These are phyloP conservation scores for Parasitella parasitica DNA, from an alignment of 371 early-diverging fungal species.

Conservation along the genomic window DNA sequence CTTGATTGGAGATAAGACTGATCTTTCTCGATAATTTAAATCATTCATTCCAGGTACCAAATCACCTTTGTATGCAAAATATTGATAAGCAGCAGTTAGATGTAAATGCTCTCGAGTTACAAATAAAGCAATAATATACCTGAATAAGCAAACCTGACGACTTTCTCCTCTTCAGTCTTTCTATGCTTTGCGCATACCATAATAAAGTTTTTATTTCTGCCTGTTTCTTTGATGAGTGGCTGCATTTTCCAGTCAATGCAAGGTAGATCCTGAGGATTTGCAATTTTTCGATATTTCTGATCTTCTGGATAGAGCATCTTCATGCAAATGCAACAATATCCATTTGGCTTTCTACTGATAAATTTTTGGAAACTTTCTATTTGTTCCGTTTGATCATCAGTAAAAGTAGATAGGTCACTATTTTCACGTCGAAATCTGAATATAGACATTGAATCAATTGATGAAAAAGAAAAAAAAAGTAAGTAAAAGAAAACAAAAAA, in stretches of 20 bases:
- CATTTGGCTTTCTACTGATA: conserved; percentile 1
- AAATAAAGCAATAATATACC: too few relatives aligned
- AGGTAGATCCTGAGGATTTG: not conserved
- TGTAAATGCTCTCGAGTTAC: too few relatives aligned
- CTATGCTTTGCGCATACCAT: not conserved
- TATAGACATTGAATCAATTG: too few relatives aligned
- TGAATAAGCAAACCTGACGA: not conserved
- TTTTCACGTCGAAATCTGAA: not conserved
- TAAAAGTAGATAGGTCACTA: not conserved
- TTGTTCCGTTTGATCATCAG: not conserved
- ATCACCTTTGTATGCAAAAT: too few relatives aligned
- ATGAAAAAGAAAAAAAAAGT: too few relatives aligned
- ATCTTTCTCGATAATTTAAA: too few relatives aligned
- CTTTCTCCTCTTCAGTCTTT: not conserved
- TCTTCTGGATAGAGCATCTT: not conserved
- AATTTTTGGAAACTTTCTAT: not conserved
- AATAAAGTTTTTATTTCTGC: too few relatives aligned
- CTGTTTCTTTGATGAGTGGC: not conserved
- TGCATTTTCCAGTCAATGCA: not conserved
- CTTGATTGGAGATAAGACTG: too few relatives aligned
- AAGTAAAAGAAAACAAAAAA: too few relatives aligned
- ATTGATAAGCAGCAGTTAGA: too few relatives aligned
- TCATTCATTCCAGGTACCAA: too few relatives aligned
- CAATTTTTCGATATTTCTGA: not conserved
- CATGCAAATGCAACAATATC: not conserved